Evolutionary conservation across 805 yeast genomes (phyloP), one percentile per base, ranked within the genome.

Genomic region (Limtongia smithiae): DNA sequence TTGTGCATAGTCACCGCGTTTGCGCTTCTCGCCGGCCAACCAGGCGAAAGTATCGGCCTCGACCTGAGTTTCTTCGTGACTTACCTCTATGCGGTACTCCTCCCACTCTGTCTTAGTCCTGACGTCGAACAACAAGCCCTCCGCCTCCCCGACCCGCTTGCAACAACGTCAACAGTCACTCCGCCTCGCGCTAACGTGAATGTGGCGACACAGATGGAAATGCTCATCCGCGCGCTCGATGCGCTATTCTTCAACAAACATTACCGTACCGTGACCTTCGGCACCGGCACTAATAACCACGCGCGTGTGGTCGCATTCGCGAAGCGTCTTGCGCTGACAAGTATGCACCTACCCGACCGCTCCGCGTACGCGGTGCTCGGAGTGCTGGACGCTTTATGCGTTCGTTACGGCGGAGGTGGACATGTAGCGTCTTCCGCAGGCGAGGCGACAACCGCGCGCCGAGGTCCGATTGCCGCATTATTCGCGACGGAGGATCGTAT

Each of bases 1-100:
- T 73, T 93, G 20, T 86, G 96, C 65, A 80, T 89, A 38, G 88
- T 84, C 14, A 91, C 97, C 1, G 87, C 97, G 4, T 91, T 91
- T 68, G 83, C 96, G 0, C 73, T 93, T 40, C 79, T 89, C 15
- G 75, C 85, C 0, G 88, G 84, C 53, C 90, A 89, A 62, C 75
- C 79, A 0, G 78, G 80, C 25, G 80, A 77, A 67, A 84, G 83
- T 61, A 77, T 90, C 45, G 81, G 82, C 21, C 78, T 90, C 46
- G 98, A 93, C 65, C 72, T 93, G 55, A 79, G 94, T 20, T 78
- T 78, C 51, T 93, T 93, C 63, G 79, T 90, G 33, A 81, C 83
- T 50, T 80, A 84, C 12, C 72, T 93, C 36, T 91, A 91, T 63
- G 67, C 79, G 1, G 63, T 88, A 6, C 66, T 91, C 38, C 80